phyloP scores from a whole-genome alignment of 345 rosid species.

The Populus nigra region DNA sequence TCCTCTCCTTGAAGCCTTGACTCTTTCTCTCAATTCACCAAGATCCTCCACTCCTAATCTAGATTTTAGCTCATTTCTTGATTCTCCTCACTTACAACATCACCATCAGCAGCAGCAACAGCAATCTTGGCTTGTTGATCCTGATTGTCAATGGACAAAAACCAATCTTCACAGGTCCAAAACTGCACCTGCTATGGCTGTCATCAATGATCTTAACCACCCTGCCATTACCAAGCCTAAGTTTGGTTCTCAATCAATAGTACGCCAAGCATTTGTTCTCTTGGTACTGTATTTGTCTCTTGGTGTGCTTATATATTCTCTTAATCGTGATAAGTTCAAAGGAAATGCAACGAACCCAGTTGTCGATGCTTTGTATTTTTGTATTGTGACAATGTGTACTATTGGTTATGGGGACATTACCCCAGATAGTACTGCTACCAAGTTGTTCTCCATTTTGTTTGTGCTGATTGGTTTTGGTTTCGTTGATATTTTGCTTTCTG shows the following conservation, averaged over 20 bases:
- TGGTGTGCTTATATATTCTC: constrained; percentile 69
- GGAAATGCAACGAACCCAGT: constrained; percentile 71
- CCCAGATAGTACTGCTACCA: constrained; percentile 54
- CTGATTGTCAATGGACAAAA: constrained; percentile 27
- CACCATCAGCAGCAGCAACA: constrained; percentile 19
- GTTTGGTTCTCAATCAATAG: constrained; percentile 50
- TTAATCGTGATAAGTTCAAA: constrained; percentile 46
- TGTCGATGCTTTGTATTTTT: constrained; percentile 87
- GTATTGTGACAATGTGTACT: constrained; percentile 93
- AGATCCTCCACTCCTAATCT: constrained; percentile 25
- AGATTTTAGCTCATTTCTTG: background rate
- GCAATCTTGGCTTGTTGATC: constrained; percentile 36
- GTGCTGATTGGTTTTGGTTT: constrained; percentile 88
- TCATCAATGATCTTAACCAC: constrained; percentile 43
- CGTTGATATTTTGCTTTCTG: constrained; percentile 65
- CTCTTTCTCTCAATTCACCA: constrained; percentile 41
- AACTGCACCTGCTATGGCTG: constrained; percentile 84
- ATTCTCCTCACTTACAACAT: constrained; percentile 15
- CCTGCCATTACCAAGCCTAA: constrained; percentile 43
- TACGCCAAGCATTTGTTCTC: constrained; percentile 50
- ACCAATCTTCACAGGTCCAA: constrained; percentile 63
- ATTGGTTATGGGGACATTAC: constrained; percentile 94
- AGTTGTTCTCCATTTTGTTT: constrained; percentile 76
- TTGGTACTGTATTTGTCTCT: constrained; percentile 57
- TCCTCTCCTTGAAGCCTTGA: constrained; percentile 47